Conservation (phyloP, 2,329 filamentous ascomycete species). For the Ophiostoma ips region DNA sequence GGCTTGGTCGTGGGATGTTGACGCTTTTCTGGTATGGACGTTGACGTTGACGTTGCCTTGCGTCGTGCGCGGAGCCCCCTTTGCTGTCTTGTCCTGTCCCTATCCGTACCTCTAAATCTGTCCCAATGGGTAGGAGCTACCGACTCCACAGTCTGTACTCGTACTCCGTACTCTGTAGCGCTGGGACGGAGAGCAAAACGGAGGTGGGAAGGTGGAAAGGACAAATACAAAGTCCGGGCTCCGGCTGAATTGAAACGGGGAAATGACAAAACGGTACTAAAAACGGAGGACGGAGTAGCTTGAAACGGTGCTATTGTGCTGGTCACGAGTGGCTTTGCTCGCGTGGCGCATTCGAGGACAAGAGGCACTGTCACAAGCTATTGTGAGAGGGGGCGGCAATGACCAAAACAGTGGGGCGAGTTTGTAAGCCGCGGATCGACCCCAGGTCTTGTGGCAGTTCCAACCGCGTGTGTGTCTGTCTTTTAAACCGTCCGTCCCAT, state of each 20-base stretch:
- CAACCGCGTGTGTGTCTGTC: no score
- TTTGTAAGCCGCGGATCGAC: background rate
- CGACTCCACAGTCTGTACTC: background rate
- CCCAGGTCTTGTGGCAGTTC: no score
- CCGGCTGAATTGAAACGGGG: no score
- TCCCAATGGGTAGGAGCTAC: slow-evolving; percentile 4
- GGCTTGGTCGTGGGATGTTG: background rate
- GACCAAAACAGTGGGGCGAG: background rate
- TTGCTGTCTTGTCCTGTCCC: slow-evolving; percentile 3
- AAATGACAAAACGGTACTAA: background rate
- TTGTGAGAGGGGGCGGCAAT: background rate
- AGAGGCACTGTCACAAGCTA: background rate
- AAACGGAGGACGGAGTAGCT: background rate
- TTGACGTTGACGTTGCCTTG: background rate
- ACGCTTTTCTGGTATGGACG: background rate
- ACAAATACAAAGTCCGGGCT: slow-evolving; percentile 11
- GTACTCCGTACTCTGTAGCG: background rate
- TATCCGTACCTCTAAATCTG: slow-evolving; percentile 5
- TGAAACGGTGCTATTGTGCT: background rate
- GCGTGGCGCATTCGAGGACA: background rate
- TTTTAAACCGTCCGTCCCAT: no score
- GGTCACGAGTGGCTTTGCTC: background rate
- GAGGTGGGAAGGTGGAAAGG: slow-evolving; percentile 3
- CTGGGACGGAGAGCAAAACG: no score
- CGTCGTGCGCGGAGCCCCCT: background rate